Percentiles rank a stretch among this genome's conserved stretches.
Conservation (phyloP, 2,329 filamentous ascomycete genomes). For the Sclerotinia glacialis region DNA sequence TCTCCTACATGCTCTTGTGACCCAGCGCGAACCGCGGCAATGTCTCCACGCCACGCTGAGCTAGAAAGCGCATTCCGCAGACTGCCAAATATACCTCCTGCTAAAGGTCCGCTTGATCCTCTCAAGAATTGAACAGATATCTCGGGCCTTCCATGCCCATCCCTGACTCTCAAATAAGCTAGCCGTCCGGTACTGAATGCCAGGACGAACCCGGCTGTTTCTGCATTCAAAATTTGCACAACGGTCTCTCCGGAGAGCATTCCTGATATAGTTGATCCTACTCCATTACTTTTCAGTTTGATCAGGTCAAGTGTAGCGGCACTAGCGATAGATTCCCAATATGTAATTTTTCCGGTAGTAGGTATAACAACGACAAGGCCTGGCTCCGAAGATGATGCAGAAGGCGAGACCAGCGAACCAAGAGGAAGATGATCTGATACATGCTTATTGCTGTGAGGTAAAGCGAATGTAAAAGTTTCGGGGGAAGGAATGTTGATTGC, state of each 20-base stretch:
- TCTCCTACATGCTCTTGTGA: slow-evolving; percentile 72
- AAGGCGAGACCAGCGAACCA: slow-evolving; percentile 76
- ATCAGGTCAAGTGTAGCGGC: slow-evolving; percentile 75
- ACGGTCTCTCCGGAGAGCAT: slow-evolving; percentile 77
- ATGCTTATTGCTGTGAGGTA: slow-evolving; percentile 69
- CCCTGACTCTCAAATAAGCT: slow-evolving; percentile 81
- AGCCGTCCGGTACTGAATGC: slow-evolving; percentile 82
- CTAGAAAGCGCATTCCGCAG: slow-evolving; percentile 73
- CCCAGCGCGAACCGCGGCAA: slow-evolving; percentile 76
- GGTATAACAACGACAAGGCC: slow-evolving; percentile 86
- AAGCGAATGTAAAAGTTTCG: slow-evolving; percentile 75
- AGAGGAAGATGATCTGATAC: slow-evolving; percentile 72
- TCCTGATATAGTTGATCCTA: slow-evolving; percentile 71
- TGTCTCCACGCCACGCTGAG: slow-evolving; percentile 68
- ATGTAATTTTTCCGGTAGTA: slow-evolving; percentile 78
- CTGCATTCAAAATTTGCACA: slow-evolving; percentile 74
- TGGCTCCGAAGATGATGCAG: slow-evolving; percentile 73
- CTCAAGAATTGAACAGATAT: slow-evolving; percentile 77
- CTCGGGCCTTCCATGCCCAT: slow-evolving; percentile 79
- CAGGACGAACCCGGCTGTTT: slow-evolving; percentile 80
- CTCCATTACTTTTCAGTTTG: slow-evolving; percentile 74
- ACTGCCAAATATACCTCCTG: slow-evolving; percentile 73
- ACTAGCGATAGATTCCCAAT: slow-evolving; percentile 93
- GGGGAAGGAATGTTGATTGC: slow-evolving; percentile 63
- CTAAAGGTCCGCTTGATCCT: slow-evolving; percentile 52